These are phyloP conservation scores for Macroventuria anomochaeta DNA, from an alignment of 2,329 filamentous ascomycete species.

Conservation along the genomic window DNA sequence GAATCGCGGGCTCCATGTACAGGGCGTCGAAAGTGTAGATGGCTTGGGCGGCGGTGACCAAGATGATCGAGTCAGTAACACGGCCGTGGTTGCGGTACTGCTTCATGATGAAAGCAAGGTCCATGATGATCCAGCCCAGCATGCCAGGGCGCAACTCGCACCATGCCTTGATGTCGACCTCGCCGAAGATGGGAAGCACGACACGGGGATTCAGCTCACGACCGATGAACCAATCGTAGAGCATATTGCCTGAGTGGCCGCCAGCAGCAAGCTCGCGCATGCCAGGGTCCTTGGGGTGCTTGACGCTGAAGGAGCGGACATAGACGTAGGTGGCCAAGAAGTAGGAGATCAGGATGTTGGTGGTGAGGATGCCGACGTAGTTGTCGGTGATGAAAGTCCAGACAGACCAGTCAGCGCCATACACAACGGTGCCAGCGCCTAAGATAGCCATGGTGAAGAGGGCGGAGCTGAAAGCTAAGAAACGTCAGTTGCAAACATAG, in stretches of 20 bases:
- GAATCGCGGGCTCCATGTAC: constrained; percentile 84
- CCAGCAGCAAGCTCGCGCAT: constrained; percentile 81
- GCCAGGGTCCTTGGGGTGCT: constrained; percentile 70
- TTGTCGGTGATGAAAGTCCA: constrained; percentile 96
- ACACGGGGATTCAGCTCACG: constrained; percentile 92
- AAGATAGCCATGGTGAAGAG: constrained; percentile 74
- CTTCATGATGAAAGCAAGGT: constrained; percentile 82
- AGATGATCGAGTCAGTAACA: constrained; percentile 83
- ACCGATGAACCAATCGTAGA: constrained; percentile 98
- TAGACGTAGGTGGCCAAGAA: constrained; percentile 80
- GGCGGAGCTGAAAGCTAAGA: constrained; percentile 74
- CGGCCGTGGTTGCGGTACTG: constrained; percentile 86
- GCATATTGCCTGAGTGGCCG: constrained; percentile 79
- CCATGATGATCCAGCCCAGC: constrained; percentile 85
- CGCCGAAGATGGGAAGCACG: constrained; percentile 77
- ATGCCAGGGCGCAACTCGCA: constrained; percentile 91
- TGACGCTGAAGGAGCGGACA: constrained; percentile 79
- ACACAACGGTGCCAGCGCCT: constrained; percentile 74
- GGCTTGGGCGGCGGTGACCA: constrained; percentile 77
- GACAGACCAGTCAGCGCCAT: constrained; percentile 82
- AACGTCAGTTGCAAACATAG: constrained; percentile 20
- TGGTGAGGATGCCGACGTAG: constrained; percentile 83
- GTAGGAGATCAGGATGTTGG: constrained; percentile 79
- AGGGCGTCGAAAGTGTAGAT: constrained; percentile 85
- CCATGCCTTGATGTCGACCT: constrained; percentile 88